Conservation (phyloP, 2,329 filamentous ascomycete genomes). For the Aschersonia sp. region DNA sequence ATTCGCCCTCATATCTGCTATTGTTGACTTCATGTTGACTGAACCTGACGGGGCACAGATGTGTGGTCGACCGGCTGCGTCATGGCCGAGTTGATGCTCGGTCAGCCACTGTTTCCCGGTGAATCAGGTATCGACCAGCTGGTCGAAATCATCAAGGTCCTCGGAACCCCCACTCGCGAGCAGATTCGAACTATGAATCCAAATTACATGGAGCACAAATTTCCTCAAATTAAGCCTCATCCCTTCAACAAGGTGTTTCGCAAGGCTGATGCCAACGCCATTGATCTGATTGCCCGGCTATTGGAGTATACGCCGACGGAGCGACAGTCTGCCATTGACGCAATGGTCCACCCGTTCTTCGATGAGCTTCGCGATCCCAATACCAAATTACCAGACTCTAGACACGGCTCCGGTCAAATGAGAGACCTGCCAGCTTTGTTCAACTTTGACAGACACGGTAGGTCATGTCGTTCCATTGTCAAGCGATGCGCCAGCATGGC, state of each 20-base stretch:
- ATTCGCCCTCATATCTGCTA: background rate
- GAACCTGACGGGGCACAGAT: constrained; percentile 40
- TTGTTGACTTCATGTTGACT: constrained; percentile 2
- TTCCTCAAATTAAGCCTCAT: constrained; percentile 98
- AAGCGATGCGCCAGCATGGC: background rate
- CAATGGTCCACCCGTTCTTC: constrained; percentile 98
- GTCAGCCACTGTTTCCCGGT: constrained; percentile 92
- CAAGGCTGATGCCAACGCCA: constrained; percentile 83
- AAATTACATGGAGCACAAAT: constrained; percentile 99
- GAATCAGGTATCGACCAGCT: constrained; percentile 98
- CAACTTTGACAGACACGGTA: constrained; percentile 90
- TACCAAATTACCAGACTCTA: constrained; percentile 86
- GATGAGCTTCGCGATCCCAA: constrained; percentile 88
- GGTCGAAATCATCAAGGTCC: constrained; percentile 98
- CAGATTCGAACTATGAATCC: constrained; percentile 99
- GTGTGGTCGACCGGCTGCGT: constrained; percentile 99
- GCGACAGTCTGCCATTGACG: constrained; percentile 82
- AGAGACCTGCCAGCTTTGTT: constrained; percentile 81
- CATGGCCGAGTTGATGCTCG: constrained; percentile 98
- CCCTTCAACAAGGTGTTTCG: constrained; percentile 99
- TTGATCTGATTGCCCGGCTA: constrained; percentile 85
- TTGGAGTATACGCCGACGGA: constrained; percentile 97
- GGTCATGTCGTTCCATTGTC: constrained; percentile 16
- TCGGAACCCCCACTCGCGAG: constrained; percentile 90
- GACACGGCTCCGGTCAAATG: constrained; percentile 66